Percentiles rank a stretch among this genome's conserved stretches.
These are phyloP conservation scores for Lepidium didymum DNA, from an alignment of 345 rosid genomes.

Conservation along the genomic window DNA sequence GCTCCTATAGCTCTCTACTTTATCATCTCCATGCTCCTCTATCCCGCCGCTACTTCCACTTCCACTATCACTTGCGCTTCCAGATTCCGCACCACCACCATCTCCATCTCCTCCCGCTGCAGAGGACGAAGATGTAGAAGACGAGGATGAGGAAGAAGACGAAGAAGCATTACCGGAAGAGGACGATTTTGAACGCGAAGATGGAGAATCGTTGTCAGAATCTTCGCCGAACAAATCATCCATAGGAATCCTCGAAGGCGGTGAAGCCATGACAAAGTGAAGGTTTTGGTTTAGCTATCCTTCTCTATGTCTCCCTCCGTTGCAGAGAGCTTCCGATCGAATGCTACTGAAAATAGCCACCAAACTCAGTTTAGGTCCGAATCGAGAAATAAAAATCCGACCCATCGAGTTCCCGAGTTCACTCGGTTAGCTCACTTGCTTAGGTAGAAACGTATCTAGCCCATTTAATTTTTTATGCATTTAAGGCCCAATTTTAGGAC, in stretches of 20 bases:
- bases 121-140: slow-evolving; percentile 35
- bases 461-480: slow-evolving; percentile 8
- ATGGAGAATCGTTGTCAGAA: slow-evolving; percentile 30
- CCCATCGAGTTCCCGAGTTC: slow-evolving; percentile 7
- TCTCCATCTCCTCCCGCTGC: slow-evolving; percentile 20
- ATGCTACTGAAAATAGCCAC: neutral
- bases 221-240: slow-evolving; percentile 46
- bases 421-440: slow-evolving; percentile 7
- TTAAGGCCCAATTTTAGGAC: neutral
- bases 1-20: slow-evolving; percentile 23
- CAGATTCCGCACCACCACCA: slow-evolving; percentile 35
- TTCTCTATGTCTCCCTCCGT: neutral
- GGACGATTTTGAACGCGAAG: slow-evolving; percentile 42
- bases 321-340: slow-evolving; percentile 18
- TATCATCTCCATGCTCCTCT: slow-evolving; percentile 40
- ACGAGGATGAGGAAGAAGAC: slow-evolving; percentile 43
- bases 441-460: neutral
- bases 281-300: slow-evolving; percentile 2
- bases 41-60: slow-evolving; percentile 36
- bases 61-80: slow-evolving; percentile 43
- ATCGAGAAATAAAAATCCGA: neutral
- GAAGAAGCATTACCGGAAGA: slow-evolving; percentile 45
- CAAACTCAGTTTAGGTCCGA: neutral
- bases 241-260: slow-evolving; percentile 14
- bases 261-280: neutral